These are phyloP conservation scores for Phaeotremella fagi DNA, from an alignment of 768 basidiomycete species.

Conservation along the genomic window DNA sequence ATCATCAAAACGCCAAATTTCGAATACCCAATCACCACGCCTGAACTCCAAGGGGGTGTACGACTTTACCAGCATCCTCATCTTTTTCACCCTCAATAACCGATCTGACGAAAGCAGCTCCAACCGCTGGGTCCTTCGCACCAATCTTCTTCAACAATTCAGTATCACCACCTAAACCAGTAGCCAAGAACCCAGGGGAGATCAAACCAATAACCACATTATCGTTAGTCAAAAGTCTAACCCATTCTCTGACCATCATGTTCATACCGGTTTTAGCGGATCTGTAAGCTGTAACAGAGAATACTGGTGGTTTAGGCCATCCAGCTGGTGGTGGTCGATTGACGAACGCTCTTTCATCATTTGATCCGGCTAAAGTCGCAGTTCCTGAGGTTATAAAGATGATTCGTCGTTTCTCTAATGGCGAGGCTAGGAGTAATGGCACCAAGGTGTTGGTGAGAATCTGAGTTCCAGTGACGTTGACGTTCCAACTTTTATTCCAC, in stretches of 20 bases:
- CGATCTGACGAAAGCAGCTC: constrained; percentile 17
- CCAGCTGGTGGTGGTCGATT: constrained; percentile 12
- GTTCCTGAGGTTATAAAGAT: constrained; percentile 21
- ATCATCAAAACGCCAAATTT: no score
- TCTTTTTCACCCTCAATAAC: constrained; percentile 27
- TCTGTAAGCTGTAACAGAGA: constrained; percentile 16
- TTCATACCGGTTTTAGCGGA: constrained; percentile 29
- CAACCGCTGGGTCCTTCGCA: constrained; percentile 15
- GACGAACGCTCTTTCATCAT: neutral
- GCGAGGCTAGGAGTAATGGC: constrained; percentile 19
- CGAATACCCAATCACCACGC: no score
- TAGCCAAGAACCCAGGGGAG: constrained; percentile 27
- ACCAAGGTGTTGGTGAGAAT: constrained; percentile 21
- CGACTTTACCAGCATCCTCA: constrained; percentile 12
- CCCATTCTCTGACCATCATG: constrained; percentile 31
- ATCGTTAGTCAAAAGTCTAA: constrained; percentile 24
- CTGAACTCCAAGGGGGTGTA: constrained; percentile 2
- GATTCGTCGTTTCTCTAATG: constrained; percentile 5
- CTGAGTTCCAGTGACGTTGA: constrained; percentile 26
- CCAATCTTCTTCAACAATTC: constrained; percentile 9
- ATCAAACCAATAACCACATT: constrained; percentile 19
- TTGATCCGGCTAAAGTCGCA: constrained; percentile 3
- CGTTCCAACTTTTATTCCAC: constrained; percentile 12
- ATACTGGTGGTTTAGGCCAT: constrained; percentile 12
- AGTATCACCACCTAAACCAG: constrained; percentile 11